Conservation (phyloP, 2,329 filamentous ascomycete genomes). For the Reticulascus tulasneorum region DNA sequence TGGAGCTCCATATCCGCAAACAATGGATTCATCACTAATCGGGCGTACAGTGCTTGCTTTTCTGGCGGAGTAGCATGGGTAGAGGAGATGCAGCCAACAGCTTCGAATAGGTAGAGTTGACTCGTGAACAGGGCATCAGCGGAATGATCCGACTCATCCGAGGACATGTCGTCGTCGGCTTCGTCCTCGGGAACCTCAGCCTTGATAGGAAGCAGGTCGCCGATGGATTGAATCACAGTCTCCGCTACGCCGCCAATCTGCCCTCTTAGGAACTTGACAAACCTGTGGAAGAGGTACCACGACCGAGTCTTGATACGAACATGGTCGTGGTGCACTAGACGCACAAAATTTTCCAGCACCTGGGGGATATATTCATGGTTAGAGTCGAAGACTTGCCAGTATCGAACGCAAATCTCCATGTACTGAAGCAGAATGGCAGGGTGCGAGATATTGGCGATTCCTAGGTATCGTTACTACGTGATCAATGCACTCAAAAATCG, state of each 20-base stretch:
- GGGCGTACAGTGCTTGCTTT: constrained; percentile 82
- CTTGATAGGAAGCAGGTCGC: constrained; percentile 83
- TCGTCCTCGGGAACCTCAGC: constrained; percentile 79
- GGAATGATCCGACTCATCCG: constrained; percentile 84
- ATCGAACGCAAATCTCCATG: constrained; percentile 97
- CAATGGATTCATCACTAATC: constrained; percentile 83
- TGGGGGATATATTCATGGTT: constrained; percentile 77
- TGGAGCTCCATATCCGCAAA: constrained; percentile 86
- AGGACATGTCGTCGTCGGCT: constrained; percentile 88
- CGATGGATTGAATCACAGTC: constrained; percentile 84
- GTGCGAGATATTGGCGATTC: constrained; percentile 80
- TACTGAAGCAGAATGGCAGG: constrained; percentile 92
- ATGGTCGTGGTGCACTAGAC: constrained; percentile 82
- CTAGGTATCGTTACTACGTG: constrained; percentile 38
- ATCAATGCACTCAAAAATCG: constrained; percentile 6
- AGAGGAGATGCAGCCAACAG: constrained; percentile 88
- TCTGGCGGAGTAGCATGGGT: constrained; percentile 71
- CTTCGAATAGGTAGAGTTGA: constrained; percentile 91
- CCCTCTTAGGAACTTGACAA: constrained; percentile 80
- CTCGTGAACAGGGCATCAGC: constrained; percentile 88
- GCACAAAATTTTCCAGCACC: constrained; percentile 87
- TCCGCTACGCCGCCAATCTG: constrained; percentile 88
- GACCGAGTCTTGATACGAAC: constrained; percentile 84
- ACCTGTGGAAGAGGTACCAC: constrained; percentile 94
- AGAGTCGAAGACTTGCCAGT: constrained; percentile 86